phyloP scores from a whole-genome alignment of 2,329 filamentous ascomycete species.

The Eurotiales sp. region DNA sequence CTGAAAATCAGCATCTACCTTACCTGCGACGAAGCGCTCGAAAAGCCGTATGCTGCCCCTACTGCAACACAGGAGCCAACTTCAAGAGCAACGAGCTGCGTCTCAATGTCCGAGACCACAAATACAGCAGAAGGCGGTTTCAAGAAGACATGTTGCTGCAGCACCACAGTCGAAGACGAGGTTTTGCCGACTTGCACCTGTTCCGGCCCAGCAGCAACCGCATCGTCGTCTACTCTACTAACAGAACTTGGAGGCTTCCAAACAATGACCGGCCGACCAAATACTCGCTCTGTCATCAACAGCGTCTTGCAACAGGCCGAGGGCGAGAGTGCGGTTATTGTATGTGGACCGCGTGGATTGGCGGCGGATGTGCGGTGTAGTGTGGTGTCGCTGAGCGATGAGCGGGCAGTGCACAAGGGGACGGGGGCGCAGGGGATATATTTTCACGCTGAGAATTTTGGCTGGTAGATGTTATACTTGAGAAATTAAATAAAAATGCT shows the following conservation, averaged over 20 bases:
- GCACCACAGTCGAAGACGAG: constrained; percentile 44
- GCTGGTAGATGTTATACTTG: constrained; percentile 12
- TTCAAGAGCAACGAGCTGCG: constrained; percentile 11
- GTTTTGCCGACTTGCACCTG: constrained; percentile 36
- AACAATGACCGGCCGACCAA: constrained; percentile 48
- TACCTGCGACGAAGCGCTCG: constrained; percentile 50
- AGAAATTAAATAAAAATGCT: too few relatives aligned
- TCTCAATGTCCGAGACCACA: constrained; percentile 16
- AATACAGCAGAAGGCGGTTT: constrained; percentile 21
- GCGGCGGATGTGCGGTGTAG: constrained; percentile 53
- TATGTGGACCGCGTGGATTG: constrained; percentile 57
- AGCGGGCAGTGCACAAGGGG: constrained; percentile 64
- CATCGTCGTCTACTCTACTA: constrained; percentile 9
- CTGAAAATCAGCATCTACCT: constrained; percentile 54
- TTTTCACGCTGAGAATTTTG: constrained; percentile 50
- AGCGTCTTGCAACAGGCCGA: constrained; percentile 55
- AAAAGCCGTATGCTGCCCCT: background rate
- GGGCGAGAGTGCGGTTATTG: constrained; percentile 61
- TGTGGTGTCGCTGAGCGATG: constrained; percentile 58
- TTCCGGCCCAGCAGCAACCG: constrained; percentile 21
- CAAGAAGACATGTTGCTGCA: constrained; percentile 48
- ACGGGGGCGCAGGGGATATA: constrained; percentile 63
- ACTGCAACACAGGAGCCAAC: background rate
- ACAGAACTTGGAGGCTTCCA: constrained; percentile 15
- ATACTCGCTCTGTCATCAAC: constrained; percentile 50